Percentiles rank a stretch among this genome's conserved stretches.
Conservation (phyloP, 441 rosid genomes). For the Caryocar brasiliense region DNA sequence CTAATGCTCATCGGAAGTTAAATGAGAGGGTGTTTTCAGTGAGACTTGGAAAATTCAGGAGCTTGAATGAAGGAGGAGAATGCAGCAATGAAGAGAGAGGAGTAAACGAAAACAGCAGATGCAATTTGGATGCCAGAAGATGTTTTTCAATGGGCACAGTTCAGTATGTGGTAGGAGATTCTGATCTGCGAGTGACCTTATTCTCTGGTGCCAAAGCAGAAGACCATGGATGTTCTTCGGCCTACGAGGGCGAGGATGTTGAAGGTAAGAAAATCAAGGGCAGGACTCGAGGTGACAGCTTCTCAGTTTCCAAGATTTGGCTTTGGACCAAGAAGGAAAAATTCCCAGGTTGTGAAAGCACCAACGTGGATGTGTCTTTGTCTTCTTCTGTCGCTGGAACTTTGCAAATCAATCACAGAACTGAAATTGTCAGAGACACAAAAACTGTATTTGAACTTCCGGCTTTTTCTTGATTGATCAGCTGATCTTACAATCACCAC, state of each 20-base stretch:
- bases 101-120: conserved; percentile 31
- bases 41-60: conserved; percentile 51
- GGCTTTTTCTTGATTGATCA: not conserved
- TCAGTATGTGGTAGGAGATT: conserved; percentile 45
- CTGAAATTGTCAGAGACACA: not conserved
- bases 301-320: conserved; percentile 60
- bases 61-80: conserved; percentile 24
- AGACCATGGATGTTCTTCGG: conserved; percentile 3
- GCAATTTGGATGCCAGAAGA: conserved; percentile 43
- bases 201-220: conserved; percentile 3
- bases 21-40: conserved; percentile 45
- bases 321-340: conserved; percentile 50
- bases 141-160: conserved; percentile 73
- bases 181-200: conserved; percentile 35
- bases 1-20: conserved; percentile 14
- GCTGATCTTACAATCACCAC: not conserved
- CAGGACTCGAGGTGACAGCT: conserved; percentile 37
- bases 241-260: conserved; percentile 13
- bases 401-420: conserved; percentile 6
- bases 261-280: conserved; percentile 33
- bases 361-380: conserved; percentile 6
- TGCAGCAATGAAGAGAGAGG: conserved; percentile 10
- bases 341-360: conserved; percentile 11
- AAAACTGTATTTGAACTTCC: not conserved
- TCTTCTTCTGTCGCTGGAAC: conserved; percentile 9